Base-by-base conservation (phyloP, 495 filamentous ascomycete genomes). In the Massariosphaeria phaeospora region DNA sequence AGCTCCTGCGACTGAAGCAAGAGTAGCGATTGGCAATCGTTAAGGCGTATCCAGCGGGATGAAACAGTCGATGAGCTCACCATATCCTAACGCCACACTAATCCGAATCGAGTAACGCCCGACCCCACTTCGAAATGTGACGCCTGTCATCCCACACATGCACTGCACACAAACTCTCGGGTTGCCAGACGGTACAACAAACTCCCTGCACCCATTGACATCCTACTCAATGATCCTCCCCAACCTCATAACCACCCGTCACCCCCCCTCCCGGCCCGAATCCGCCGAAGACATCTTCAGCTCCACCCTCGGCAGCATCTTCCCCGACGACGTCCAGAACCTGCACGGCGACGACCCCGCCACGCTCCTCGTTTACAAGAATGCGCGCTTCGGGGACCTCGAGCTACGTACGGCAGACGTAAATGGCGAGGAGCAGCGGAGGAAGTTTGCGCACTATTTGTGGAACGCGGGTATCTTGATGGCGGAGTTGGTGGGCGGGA, bases 401-500 rank as follows among this genome's bases (percentile, higher is more conserved):
- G 66, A 74, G 36, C 70, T 87, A 41, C 59, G 62, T 2, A 74
- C 83, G 10, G 75, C 79, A 0, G 74, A 84, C 57, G 79, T 81
- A 1, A 66, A 75, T 18, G 72, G 68, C 0, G 79, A 84, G 24
- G 72, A 77, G 33, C 79, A 78, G 13, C 68, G 84, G 48, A 73
- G 69, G 34, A 76, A 93, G 31, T 95, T 91, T 67, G 83, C 83
- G 29, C 90, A 95, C 67, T 86, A 86, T 67, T 70, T 95, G 5
- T 95, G 91, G 91, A 94, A 91, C 66, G 75, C 87, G n/a, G 82
- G 76, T 0, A 70, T 91, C 58, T 73, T 84, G 48, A 73, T 90
- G 40, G 85, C 85, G 1, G 85, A 87, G 65, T 72, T 83, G 11
- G 71, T 93, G 9, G 82, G 86, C 62, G 59, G 70, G 57, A 20